phyloP scores from a whole-genome alignment of 495 filamentous ascomycete genomes.

The Umbilicaria muhlenbergii region DNA sequence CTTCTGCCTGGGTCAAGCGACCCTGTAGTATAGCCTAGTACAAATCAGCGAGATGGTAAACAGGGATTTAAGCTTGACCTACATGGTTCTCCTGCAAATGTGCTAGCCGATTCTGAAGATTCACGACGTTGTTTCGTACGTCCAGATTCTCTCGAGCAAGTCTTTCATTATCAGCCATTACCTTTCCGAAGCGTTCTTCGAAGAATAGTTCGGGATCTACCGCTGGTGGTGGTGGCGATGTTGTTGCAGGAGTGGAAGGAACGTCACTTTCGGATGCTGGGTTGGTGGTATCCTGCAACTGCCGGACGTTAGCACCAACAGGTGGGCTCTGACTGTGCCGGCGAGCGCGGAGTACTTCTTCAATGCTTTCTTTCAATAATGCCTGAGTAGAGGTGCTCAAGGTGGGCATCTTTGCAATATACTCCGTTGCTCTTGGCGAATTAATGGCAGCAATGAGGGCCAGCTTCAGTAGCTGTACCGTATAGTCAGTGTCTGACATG shows the following conservation, averaged over 20 bases:
- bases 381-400: constrained; percentile 31
- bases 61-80: background rate
- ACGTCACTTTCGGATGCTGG: constrained; percentile 10
- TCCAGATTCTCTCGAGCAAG: constrained; percentile 35
- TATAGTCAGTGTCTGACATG: constrained; percentile 23
- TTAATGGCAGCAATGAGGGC: constrained; percentile 46
- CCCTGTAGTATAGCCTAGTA: constrained; percentile 27
- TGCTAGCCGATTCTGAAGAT: constrained; percentile 39
- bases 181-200: constrained; percentile 37
- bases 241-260: background rate
- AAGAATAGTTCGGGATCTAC: constrained; percentile 35
- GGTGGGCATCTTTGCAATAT: constrained; percentile 35
- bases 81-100: constrained; percentile 42
- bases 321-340: too few relatives aligned
- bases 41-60: background rate
- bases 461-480: constrained; percentile 44
- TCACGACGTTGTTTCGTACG: constrained; percentile 34
- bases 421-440: constrained; percentile 35
- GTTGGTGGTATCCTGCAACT: constrained; percentile 21
- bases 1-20: constrained; percentile 29
- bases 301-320: constrained; percentile 22
- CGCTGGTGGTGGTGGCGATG: constrained; percentile 16
- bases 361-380: constrained; percentile 32
- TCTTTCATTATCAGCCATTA: constrained; percentile 32
- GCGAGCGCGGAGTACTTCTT: constrained; percentile 19